Evolutionary conservation across 2,329 filamentous ascomycete species (phyloP), one percentile per base, ranked within the genome.

Genomic region (Dryadomyces quercivorus): DNA sequence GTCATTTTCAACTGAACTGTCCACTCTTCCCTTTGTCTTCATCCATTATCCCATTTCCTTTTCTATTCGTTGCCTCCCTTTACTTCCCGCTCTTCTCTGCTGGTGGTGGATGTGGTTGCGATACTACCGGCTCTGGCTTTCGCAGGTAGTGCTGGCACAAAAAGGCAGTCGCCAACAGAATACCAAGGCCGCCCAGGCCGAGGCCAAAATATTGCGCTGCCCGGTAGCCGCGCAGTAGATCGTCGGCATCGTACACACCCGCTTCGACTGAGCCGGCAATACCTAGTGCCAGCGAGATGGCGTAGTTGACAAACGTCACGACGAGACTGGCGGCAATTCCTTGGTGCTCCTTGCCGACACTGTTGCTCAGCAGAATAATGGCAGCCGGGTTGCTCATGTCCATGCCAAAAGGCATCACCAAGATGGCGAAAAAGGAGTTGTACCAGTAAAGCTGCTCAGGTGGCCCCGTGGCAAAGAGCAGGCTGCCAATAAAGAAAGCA

Each of bases 291-390:
- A 86, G 65, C 1, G 79, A 80, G 38, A 87, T 85, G 56, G 76
- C 77, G 62, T 86, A 88, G 64, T 88, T 86, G 57, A 86, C 77
- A 12, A 84, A 71, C 0, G 82, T 85, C 55, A 76, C 81, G 36
- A 85, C 78, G 6, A 86, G 63, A 18, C 74, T 78, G 10, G 70
- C 72, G 0, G 67, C 73, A 12, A 75, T 69, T 4, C 73, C 73
- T 60, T 76, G 72, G 54, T 77, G 68, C 45, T 71, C 65, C 54
- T 67, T 69, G 13, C 68, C 63, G 0, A 76, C 70, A 1, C 69
- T 68, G 59, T 84, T 76, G 34, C 75, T 78, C 9, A 86, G 68
- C 34, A 85, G 73, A 13, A 85, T 63, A 0, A 75, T 83, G 0
- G 78, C 80, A 0, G 81, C 77, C 0, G 83, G 82, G 60, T 84